Evolutionary conservation across 2,329 filamentous ascomycete genomes (phyloP), one percentile per base, ranked within the genome.

Genomic region (Xylariaceae sp.): DNA sequence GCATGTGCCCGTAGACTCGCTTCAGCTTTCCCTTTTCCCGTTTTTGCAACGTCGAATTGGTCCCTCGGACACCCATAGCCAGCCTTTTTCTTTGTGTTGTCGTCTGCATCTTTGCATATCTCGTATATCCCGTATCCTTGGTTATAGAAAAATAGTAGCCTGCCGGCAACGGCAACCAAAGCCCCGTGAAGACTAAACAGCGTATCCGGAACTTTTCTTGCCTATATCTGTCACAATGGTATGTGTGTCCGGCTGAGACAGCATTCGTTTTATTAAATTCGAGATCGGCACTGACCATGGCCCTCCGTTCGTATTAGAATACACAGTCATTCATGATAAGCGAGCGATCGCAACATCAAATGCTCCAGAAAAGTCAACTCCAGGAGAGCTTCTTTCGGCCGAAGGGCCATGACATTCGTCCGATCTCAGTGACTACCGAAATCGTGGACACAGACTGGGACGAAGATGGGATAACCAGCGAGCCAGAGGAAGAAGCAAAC

Each of bases 371-470:
- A 65, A 63, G 71, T 49, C 67, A 71, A 44, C 65, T 74, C 22
- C 75, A 78, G 59, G 80, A 84, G 69, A 71, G 82, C 16, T 83
- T 88, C 66, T 87, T 88, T 70, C 77, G 77, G 60, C 69, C 80
- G 56, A 81, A 79, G 63, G 75, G 79, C 55, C 75, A 71, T 18
- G 71, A 76, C 48, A 73, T 75, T 49, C 78, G 87, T 53, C 87
- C 88, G 38, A 69, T 81, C 36, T 92, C 89, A 36, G 79, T 88
- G 54, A 82, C 86, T 41, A 93, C 88, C 18, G 87, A 91, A 63
- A 87, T 90, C 59, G 85, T 87, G 66, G 89, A 91, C 63, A 90
- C 88, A 39, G 89, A 93, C 57, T 82, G 78, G 73, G 80, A 83
- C 40, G 89, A 91, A 58, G 85, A 88, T 45, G 76, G 77, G 31